Evolutionary conservation across 2,329 filamentous ascomycete species (phyloP).

Genomic region (Teratosphaeriaceae sp.): DNA sequence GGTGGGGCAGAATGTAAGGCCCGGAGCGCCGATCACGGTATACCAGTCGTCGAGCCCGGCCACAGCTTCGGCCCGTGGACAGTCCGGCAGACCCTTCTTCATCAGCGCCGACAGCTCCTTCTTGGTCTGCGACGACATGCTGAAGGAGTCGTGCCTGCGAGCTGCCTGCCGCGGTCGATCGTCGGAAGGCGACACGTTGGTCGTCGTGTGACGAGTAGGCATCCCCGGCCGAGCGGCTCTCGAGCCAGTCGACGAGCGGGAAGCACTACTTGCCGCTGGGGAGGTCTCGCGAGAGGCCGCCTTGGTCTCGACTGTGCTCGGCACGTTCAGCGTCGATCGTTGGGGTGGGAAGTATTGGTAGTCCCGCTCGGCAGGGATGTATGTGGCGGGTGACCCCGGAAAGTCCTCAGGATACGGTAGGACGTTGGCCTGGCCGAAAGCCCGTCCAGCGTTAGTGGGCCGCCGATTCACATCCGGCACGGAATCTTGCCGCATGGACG

Average conservation of each 20-base stretch:
- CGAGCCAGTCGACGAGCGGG: slow-evolving; percentile 4
- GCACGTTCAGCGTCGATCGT: slow-evolving; percentile 11
- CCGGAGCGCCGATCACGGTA: slow-evolving; percentile 61
- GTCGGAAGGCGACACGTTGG: slow-evolving; percentile 10
- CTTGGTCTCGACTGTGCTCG: slow-evolving; percentile 11
- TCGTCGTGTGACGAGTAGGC: slow-evolving; percentile 9
- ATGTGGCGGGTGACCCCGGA: slow-evolving; percentile 20
- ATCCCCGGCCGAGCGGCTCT: slow-evolving; percentile 7
- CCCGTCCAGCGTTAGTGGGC: slow-evolving; percentile 2
- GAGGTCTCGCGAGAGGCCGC: slow-evolving; percentile 12
- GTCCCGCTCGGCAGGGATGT: slow-evolving; percentile 38
- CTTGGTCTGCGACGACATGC: slow-evolving; percentile 20
- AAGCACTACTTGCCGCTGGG: slow-evolving; percentile 13
- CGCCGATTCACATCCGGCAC: slow-evolving; percentile 10
- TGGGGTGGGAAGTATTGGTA: slow-evolving; percentile 31
- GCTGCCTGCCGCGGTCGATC: not conserved
- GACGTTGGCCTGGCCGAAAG: slow-evolving; percentile 25
- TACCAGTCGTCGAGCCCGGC: slow-evolving; percentile 71
- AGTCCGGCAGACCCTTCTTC: slow-evolving; percentile 51
- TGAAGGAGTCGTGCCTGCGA: slow-evolving; percentile 14
- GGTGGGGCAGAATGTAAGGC: slow-evolving; percentile 74
- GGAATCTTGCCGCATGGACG: slow-evolving; percentile 15
- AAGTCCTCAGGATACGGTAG: slow-evolving; percentile 44
- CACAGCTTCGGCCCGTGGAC: slow-evolving; percentile 58
- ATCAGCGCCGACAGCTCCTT: slow-evolving; percentile 43